Evolutionary conservation across 1,284 basidiomycete genomes (phyloP), one percentile per base, ranked within the genome.

Genomic region (Gomphus sp.): DNA sequence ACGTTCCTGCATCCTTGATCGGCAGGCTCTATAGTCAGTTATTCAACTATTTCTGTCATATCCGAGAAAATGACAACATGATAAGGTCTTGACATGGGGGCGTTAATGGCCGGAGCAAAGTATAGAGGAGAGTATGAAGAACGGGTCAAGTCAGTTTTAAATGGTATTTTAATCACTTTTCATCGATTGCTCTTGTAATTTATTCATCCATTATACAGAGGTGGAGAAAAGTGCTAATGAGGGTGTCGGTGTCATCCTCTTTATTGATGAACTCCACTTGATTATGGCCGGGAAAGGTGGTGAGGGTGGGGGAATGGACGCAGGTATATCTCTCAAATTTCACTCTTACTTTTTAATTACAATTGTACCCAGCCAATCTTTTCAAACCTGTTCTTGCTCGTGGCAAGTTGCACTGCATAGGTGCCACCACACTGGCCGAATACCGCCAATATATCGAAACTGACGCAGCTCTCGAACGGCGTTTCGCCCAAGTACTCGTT

Each of bases 101-200:
- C 94, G 0, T 80, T 98, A 61, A 96, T 95, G 89, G 93, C 94
- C 6, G 93, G 96, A 56, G 95, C 93, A 39, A 94, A 93, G 71
- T 96, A 92, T 77, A 93, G 93, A 72, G 95, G 95, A 61, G 93
- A 98, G 74, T 99, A 95, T 73, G 96, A 99, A 73, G 96, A 99
- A 71, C 89, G 96, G 52, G 85, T 98, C 73, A 98, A 98, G 74
- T 78, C 88, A 12, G 93, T 98, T 61, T 76, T 98, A 55, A 84
- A 85, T 49, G 63, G 63, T 63, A 54, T 28, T 59, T n/a, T 12
- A 22, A 25, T 12, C 18, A 47, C 44, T 9, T 45, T 45, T 16
- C 6, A 51, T 57, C 37, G 16, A 4, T 7, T 41, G 34, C 12
- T 9, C 50, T 12, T 12, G 5, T 16, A 28, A 10, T 16, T 50